Evolutionary conservation across 495 filamentous ascomycete genomes (phyloP), one percentile per base, ranked within the genome.

Genomic region (Tricharina praecox): DNA sequence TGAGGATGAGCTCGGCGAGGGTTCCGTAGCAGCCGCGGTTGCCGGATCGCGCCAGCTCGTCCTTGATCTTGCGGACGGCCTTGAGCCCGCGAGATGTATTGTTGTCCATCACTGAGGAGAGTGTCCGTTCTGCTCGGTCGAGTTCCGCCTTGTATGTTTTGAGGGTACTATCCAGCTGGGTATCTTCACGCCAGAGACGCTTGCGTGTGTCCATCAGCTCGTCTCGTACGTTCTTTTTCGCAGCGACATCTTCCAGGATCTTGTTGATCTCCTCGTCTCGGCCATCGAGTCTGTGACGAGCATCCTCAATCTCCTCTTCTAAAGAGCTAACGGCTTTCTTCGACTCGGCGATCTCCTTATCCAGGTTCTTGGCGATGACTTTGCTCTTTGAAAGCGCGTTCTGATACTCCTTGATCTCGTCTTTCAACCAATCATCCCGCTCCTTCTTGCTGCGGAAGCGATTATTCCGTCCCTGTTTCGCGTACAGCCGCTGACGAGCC

Each of bases 21-120:
- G 85, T 93, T 52, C 90, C 90, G 54, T 94, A 90, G 13, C 87
- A 82, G n/a, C 90, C 92, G 1, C 79, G 71, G 9, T 96, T 70
- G n/a, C n/a, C n/a, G n/a, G n/a, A n/a, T n/a, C n/a, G n/a, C 38
- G 82, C 73, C 52, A 80, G 64, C 51, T 86, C 73, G 15, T 73
- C 71, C 62, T 86, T 85, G 58, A 95, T 73, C 32, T 78, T 71
- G 26, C 84, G 75, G 20, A 96, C 81, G 5, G 82, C 76, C 24
- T 80, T 79, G 28, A 95, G 71, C 56, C 92, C 90, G 34, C 79
- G 74, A 40, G 81, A 77, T 1, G 85, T 93, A 49, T 79, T 81
- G 39, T 79, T 71, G 56, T 95, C 88, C 86, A 96, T 94, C 60
- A 81, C 80, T 8, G 82, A 74, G 4, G 78, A 81, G 4, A 97